phyloP scores from a whole-genome alignment of 2,329 filamentous ascomycete species.

The Fusarium sp. region DNA sequence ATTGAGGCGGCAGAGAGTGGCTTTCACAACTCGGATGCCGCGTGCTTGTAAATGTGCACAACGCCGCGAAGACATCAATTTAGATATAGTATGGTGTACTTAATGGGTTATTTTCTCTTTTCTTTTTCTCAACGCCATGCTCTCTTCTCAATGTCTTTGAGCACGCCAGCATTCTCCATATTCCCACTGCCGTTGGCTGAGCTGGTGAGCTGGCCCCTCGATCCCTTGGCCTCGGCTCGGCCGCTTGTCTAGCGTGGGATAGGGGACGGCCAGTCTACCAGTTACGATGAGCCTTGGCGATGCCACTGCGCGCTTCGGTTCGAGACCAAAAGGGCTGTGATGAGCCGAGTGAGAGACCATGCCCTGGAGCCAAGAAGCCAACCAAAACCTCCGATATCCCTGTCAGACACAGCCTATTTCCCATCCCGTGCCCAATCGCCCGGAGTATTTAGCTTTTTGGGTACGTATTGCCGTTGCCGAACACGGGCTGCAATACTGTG shows the following conservation, averaged over 20 bases:
- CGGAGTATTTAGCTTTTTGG: constrained; percentile 33
- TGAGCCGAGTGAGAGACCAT: constrained; percentile 11
- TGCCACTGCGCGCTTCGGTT: constrained; percentile 26
- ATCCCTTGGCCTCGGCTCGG: background rate
- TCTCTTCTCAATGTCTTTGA: background rate
- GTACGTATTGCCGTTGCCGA: constrained; percentile 33
- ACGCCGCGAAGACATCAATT: constrained; percentile 5
- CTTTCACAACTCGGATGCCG: constrained; percentile 12
- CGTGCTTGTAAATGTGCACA: background rate
- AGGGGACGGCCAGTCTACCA: constrained; percentile 31
- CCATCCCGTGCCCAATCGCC: constrained; percentile 8
- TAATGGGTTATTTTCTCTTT: constrained; percentile 1
- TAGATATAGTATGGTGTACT: constrained; percentile 12
- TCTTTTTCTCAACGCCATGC: background rate
- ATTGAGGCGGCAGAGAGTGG: background rate
- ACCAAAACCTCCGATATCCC: constrained; percentile 28
- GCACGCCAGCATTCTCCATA: background rate
- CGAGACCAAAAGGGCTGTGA: constrained; percentile 13
- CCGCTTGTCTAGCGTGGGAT: constrained; percentile 18
- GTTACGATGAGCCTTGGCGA: constrained; percentile 27
- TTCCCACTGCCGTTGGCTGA: constrained; percentile 10
- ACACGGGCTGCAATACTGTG: constrained; percentile 25
- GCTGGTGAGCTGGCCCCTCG: background rate
- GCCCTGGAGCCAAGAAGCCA: constrained; percentile 22
- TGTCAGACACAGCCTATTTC: constrained; percentile 19